These are phyloP conservation scores for Batkoa obscura DNA, from an alignment of 371 early-diverging fungal species.

Conservation along the genomic window DNA sequence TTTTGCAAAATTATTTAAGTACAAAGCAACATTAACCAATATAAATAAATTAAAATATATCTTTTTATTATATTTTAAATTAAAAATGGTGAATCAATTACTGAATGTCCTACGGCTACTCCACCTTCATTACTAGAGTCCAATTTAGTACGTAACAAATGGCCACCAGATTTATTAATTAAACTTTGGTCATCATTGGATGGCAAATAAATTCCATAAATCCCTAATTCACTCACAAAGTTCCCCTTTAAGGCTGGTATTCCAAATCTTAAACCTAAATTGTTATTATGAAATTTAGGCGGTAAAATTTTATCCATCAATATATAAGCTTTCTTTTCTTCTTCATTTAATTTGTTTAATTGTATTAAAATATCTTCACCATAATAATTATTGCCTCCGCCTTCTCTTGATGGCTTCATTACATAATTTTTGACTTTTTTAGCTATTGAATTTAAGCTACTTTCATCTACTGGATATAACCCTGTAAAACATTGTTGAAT, in stretches of 20 bases:
- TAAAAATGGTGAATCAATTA: slow-evolving; percentile 72
- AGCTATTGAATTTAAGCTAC: slow-evolving; percentile 46
- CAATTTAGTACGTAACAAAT: slow-evolving; percentile 82
- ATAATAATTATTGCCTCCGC: slow-evolving; percentile 91
- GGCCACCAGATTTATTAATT: slow-evolving; percentile 67
- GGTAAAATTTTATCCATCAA: slow-evolving; percentile 77
- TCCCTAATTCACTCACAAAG: slow-evolving; percentile 81
- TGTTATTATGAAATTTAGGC: slow-evolving; percentile 36
- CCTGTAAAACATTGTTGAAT: slow-evolving; percentile 74
- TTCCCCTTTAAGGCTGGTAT: slow-evolving; percentile 33
- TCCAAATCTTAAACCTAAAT: slow-evolving; percentile 66
- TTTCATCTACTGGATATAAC: slow-evolving; percentile 64
- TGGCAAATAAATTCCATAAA: slow-evolving; percentile 78
- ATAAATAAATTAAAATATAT: too few species aligned
- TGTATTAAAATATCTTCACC: slow-evolving; percentile 53
- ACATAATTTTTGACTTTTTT: slow-evolving; percentile 46
- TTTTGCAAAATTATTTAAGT: too few species aligned
- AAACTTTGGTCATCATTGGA: slow-evolving; percentile 15
- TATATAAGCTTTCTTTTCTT: slow-evolving; percentile 58
- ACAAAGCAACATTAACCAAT: too few species aligned
- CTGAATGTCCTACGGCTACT: slow-evolving; percentile 95
- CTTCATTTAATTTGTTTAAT: slow-evolving; percentile 20
- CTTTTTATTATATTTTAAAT: slow-evolving; percentile 15
- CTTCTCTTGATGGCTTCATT: slow-evolving; percentile 93
- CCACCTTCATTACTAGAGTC: slow-evolving; percentile 81